Percentiles rank a stretch among this genome's conserved stretches.
Conservation (phyloP, 2,329 filamentous ascomycete genomes). For the Monosporascus sp. region DNA sequence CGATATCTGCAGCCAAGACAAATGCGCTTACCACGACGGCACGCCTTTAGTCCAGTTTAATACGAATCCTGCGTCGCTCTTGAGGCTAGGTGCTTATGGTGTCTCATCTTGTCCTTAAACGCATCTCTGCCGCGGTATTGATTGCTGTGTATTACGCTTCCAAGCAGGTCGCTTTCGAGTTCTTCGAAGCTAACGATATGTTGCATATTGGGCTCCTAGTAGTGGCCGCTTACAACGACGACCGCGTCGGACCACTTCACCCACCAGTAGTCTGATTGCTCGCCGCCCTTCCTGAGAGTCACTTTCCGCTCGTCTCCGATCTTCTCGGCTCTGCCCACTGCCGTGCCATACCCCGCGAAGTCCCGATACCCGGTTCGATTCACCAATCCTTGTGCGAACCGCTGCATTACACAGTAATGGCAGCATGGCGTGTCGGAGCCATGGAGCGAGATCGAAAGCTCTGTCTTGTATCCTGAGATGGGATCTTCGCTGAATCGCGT, state of each 20-base stretch:
- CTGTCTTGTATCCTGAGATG: constrained; percentile 39
- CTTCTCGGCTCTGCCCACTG: constrained; percentile 55
- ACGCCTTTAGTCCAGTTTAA: constrained; percentile 30
- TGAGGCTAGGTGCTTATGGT: constrained; percentile 4
- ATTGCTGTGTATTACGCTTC: constrained; percentile 51
- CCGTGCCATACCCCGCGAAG: constrained; percentile 51
- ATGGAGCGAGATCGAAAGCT: constrained; percentile 41
- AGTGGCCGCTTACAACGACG: constrained; percentile 56
- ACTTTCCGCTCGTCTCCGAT: constrained; percentile 45
- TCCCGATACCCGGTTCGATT: constrained; percentile 48
- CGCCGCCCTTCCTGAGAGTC: constrained; percentile 38
- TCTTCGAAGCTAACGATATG: constrained; percentile 42
- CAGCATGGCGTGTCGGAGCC: constrained; percentile 56
- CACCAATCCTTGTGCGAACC: constrained; percentile 49
- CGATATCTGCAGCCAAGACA: constrained; percentile 57
- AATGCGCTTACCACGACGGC: constrained; percentile 60
- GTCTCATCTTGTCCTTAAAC: constrained; percentile 40
- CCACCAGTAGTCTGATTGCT: constrained; percentile 54
- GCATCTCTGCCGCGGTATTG: constrained; percentile 42
- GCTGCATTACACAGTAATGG: constrained; percentile 51
- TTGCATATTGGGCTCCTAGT: constrained; percentile 50
- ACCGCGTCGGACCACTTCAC: constrained; percentile 57
- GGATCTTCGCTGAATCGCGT: constrained; percentile 58
- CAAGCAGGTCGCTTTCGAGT: constrained; percentile 39
- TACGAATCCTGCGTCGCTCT: neutral